A percentile compares a stretch with the other conserved stretches of the same genome.
Evolutionary conservation across 805 yeast genomes (phyloP).

Genomic region (Peterozyma toletana): DNA sequence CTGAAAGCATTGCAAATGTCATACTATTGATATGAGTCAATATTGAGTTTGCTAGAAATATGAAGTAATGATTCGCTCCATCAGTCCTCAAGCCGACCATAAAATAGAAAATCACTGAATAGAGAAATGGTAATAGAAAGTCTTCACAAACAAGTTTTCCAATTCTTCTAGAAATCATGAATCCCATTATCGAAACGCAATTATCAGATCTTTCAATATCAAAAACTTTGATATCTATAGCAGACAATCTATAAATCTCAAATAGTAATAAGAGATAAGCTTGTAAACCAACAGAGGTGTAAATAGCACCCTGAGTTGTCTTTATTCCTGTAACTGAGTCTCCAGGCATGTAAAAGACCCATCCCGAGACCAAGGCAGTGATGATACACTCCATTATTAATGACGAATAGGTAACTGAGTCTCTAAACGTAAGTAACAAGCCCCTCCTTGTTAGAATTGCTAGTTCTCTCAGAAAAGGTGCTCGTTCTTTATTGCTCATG

Average conservation of each 20-base stretch:
- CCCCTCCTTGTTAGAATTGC: constrained; percentile 37
- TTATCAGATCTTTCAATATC: constrained; percentile 69
- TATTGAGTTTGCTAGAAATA: constrained; percentile 53
- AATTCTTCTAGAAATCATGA: constrained; percentile 55
- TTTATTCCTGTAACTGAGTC: constrained; percentile 58
- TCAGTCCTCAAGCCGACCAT: constrained; percentile 64
- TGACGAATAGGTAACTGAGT: constrained; percentile 40
- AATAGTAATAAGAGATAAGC: constrained; percentile 48
- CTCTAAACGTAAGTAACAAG: constrained; percentile 38
- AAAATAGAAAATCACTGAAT: constrained; percentile 58
- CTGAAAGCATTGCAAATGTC: constrained; percentile 43
- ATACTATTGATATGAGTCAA: constrained; percentile 50
- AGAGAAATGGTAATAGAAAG: constrained; percentile 50
- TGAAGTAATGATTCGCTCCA: constrained; percentile 43
- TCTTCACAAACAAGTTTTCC: constrained; percentile 68
- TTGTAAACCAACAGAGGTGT: constrained; percentile 45
- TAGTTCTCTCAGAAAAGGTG: constrained; percentile 35
- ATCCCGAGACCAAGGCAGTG: constrained; percentile 61
- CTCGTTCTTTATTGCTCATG: constrained; percentile 22
- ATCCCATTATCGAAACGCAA: constrained; percentile 60
- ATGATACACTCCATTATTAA: constrained; percentile 33
- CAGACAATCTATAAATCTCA: constrained; percentile 53
- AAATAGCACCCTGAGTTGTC: constrained; percentile 45
- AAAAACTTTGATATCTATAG: constrained; percentile 44
- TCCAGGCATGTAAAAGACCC: constrained; percentile 67